These are phyloP conservation scores for Skeletonema grethae DNA, from an alignment of 108 stramenopile species.

Conservation along the genomic window DNA sequence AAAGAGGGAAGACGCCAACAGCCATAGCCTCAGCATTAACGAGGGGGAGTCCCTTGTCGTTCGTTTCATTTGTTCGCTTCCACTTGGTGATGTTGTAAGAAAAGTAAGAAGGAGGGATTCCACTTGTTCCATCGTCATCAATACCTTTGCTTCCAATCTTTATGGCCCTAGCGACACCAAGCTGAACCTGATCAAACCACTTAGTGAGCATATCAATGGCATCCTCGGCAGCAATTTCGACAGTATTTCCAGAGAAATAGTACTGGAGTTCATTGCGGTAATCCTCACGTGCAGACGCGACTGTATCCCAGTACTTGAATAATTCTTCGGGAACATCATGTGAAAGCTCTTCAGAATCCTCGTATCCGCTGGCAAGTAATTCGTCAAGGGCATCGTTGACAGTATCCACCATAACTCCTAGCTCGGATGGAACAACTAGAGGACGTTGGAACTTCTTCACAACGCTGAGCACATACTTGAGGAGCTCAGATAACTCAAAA, in stretches of 20 bases:
- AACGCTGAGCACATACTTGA: conserved; percentile 79
- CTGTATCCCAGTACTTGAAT: conserved; percentile 92
- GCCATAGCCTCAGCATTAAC: conserved; percentile 83
- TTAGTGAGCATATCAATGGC: conserved; percentile 68
- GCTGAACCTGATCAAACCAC: conserved; percentile 76
- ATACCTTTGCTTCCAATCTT: conserved; percentile 81
- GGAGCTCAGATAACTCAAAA: conserved; percentile 84
- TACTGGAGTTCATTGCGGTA: conserved; percentile 81
- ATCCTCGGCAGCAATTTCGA: conserved; percentile 54
- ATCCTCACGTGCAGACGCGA: conserved; percentile 84
- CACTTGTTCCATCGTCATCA: conserved; percentile 86
- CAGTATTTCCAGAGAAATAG: conserved; percentile 88
- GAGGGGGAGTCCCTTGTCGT: conserved; percentile 71
- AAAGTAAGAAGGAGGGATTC: conserved; percentile 87
- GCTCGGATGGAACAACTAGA: conserved; percentile 76
- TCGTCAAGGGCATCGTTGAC: conserved; percentile 77
- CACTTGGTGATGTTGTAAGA: conserved; percentile 83
- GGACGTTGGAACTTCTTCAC: conserved; percentile 73
- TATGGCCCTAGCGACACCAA: conserved; percentile 80
- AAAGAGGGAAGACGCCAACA: conserved; percentile 89
- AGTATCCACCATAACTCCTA: conserved; percentile 66
- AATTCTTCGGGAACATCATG: conserved; percentile 72
- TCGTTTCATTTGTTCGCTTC: conserved; percentile 58
- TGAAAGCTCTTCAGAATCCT: conserved; percentile 69
- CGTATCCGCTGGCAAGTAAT: conserved; percentile 68